Conservation (phyloP, 2,329 filamentous ascomycete genomes). For the Neonectria neomacrospora region DNA sequence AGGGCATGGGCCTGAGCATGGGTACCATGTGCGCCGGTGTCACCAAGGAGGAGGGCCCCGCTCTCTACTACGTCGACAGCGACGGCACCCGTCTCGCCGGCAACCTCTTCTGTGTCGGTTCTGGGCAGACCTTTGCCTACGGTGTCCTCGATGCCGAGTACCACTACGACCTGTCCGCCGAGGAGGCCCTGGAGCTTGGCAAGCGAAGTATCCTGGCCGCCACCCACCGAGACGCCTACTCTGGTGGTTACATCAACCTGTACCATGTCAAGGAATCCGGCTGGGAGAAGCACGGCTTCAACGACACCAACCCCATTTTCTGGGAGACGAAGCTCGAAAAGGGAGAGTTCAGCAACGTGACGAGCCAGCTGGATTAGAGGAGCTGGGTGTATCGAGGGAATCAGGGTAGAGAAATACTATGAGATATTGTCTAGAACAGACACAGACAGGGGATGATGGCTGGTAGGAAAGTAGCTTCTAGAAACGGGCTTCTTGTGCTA, state of each 20-base stretch:
- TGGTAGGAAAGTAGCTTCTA: slow-evolving; percentile 31
- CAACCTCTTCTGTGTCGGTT: slow-evolving; percentile 98
- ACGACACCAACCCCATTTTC: slow-evolving; percentile 98
- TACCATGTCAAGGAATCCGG: slow-evolving; percentile 99
- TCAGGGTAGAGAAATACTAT: slow-evolving; percentile 5
- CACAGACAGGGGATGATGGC: slow-evolving; percentile 21
- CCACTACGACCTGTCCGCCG: slow-evolving; percentile 84
- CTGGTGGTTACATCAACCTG: slow-evolving; percentile 97
- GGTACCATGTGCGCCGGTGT: slow-evolving; percentile 99
- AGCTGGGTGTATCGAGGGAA: slow-evolving; percentile 15
- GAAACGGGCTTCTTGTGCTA: slow-evolving; percentile 29
- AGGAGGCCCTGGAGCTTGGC: slow-evolving; percentile 91
- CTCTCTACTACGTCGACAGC: slow-evolving; percentile 96
- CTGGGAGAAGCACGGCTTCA: slow-evolving; percentile 99
- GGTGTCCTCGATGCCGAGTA: slow-evolving; percentile 98
- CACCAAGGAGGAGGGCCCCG: slow-evolving; percentile 92
- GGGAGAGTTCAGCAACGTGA: slow-evolving; percentile 98
- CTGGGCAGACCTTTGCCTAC: slow-evolving; percentile 98
- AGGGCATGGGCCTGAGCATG: slow-evolving; percentile 98
- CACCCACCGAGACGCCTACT: slow-evolving; percentile 98
- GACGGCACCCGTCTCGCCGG: slow-evolving; percentile 93
- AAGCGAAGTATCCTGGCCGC: slow-evolving; percentile 93
- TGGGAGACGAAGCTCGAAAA: slow-evolving; percentile 99
- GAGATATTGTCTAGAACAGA: slow-evolving; percentile 16
- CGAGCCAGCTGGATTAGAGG: slow-evolving; percentile 72